Base-by-base conservation (phyloP, 345 rosid genomes). In the Brassica napus region DNA sequence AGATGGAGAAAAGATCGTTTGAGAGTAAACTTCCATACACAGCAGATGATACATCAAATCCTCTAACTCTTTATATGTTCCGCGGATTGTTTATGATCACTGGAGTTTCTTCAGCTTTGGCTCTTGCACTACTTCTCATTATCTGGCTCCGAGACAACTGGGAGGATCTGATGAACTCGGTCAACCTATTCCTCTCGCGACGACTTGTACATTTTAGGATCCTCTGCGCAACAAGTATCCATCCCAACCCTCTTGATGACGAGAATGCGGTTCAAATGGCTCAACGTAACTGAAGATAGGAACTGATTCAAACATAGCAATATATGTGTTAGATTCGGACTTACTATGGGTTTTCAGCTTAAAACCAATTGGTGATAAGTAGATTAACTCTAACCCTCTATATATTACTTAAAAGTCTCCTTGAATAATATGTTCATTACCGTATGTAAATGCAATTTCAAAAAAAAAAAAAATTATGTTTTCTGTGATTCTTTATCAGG, bases 41-140 rank as follows among this genome's bases (percentile, higher is more conserved):
- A 74, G 30, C 30, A 0, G 83, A 80, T 54, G 83, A 44, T 31
- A 62, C 67, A 42, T 75, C 76, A 39, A 44, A 74, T 69, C 79
- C 76, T 18, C 6, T 80, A 63, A 39, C n/a, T 16, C 67, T 74
- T 69, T 39, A 80, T 2, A 28, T 71, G 24, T 80, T 80, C 23
- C 75, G 83, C 2, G 83, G 83, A 24, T 69, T 80, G 75, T 80
- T 80, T 69, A 68, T 80, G 60, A 80, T 80, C 28, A 74, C 42
- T 0, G 79, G 76, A 18, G 52, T 69, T 63, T 37, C 79, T 8
- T 74, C 63, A 15, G 59, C 37, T 37, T 55, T 74, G 0, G 83
- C 76, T 10, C 72, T 80, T 18, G 28, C 8, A 0, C 65, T 55
- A 10, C 54, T 69, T 21, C 0, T 74, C 49, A 6, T 69, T 74